Evolutionary conservation across 1,284 basidiomycete species (phyloP).

Genomic region (Tilletia setariae): DNA sequence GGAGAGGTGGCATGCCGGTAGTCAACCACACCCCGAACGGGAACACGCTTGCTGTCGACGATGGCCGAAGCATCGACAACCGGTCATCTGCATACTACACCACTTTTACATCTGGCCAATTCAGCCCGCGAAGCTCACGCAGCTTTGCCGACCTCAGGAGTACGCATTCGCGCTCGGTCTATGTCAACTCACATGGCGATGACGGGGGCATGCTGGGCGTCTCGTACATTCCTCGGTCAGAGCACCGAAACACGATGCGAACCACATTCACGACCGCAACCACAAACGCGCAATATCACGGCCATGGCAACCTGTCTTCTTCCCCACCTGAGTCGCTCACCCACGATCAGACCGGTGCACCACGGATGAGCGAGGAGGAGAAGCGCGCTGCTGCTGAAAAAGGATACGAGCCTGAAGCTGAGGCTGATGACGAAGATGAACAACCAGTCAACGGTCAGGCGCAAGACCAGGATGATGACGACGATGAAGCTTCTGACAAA

Average conservation of each 20-base stretch:
- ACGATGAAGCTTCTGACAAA: constrained; percentile 62
- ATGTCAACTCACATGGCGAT: constrained; percentile 12
- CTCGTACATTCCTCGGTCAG: constrained; percentile 7
- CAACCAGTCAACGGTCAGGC: background rate
- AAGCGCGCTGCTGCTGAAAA: too few relatives aligned
- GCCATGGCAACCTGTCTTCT: constrained; percentile 32
- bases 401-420: background rate
- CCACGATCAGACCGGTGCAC: background rate
- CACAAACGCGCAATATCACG: constrained; percentile 26
- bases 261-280: constrained; percentile 7
- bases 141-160: constrained; percentile 25
- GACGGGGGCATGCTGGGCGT: background rate
- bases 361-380: background rate
- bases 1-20: constrained; percentile 4
- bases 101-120: constrained; percentile 20
- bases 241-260: constrained; percentile 12
- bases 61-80: constrained; percentile 10
- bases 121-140: constrained; percentile 22
- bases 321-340: constrained; percentile 29
- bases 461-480: constrained; percentile 59
- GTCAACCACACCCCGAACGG: background rate
- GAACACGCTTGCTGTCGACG: constrained; percentile 1
- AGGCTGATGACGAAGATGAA: background rate
- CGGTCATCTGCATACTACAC: constrained; percentile 20
- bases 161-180: constrained; percentile 13